Evolutionary conservation across 2,329 filamentous ascomycete species (phyloP).

Genomic region (Drechslera avenae): DNA sequence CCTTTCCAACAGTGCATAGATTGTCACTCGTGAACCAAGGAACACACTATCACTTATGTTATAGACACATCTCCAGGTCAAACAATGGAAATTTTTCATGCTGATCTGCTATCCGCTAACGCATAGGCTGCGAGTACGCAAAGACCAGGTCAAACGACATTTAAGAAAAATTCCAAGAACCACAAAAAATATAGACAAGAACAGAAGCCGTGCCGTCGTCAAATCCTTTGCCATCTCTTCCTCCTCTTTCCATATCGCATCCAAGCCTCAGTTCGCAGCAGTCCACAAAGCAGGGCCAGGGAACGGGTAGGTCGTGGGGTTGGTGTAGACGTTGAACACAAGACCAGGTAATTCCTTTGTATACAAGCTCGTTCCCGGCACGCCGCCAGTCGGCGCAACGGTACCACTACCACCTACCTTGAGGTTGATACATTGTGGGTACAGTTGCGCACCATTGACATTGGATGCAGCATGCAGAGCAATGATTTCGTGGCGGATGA

Average conservation of each 20-base stretch:
- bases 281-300: constrained; percentile 47
- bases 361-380: constrained; percentile 51
- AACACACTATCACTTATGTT: too few relatives aligned
- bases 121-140: too few relatives aligned
- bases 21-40: too few relatives aligned
- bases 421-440: constrained; percentile 55
- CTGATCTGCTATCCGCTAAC: too few relatives aligned
- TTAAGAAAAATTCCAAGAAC: too few relatives aligned
- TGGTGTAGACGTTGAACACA: constrained; percentile 47
- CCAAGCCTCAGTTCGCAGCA: constrained; percentile 33
- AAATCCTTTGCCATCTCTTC: neutral
- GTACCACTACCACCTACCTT: constrained; percentile 54
- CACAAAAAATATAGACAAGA: too few relatives aligned
- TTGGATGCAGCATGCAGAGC: constrained; percentile 53
- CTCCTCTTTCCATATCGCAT: too few relatives aligned
- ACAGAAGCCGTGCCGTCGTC: too few relatives aligned
- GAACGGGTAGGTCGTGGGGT: constrained; percentile 41
- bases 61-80: too few relatives aligned
- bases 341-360: constrained; percentile 52
- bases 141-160: too few relatives aligned
- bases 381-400: constrained; percentile 44
- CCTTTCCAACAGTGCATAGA: too few relatives aligned
- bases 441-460: constrained; percentile 58
- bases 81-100: too few relatives aligned
- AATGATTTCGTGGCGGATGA: constrained; percentile 61